Base-by-base conservation (phyloP, 1,284 basidiomycete genomes). In the Sporisorium iseilematis-ciliati region DNA sequence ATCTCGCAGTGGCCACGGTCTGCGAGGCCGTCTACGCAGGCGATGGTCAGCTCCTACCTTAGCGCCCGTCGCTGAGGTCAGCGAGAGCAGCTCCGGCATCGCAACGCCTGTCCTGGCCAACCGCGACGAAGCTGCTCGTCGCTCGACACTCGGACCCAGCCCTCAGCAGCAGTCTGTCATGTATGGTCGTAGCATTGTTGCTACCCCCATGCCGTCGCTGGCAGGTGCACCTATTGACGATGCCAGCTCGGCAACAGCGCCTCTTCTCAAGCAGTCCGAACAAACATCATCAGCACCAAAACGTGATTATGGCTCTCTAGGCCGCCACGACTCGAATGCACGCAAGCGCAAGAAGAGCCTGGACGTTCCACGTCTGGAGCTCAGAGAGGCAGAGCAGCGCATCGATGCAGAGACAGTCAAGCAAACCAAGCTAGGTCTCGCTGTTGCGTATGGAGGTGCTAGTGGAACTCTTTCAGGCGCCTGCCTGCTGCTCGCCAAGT, bases 381-480 rank as follows among this genome's bases (percentile, higher is more conserved):
- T 71, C 7, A 35, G 67, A 6, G 57, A 67, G 41, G 57, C 53
- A 2, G 67, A 69, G 33, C 57, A 68, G 33, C 56, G 68, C 12
- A 57, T 76, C 49, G 62, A 72, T 20, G 62, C 65, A 14, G 74
- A 76, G 43, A 69, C 68, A 2, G 51, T 76, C 38, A 57, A 57
- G 21, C 57, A 67, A 42, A 91, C 90, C 2, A 89, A 90, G 8
- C 86, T 93, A 1, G 87, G 92, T 49, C 87, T 95, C 23, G 92
- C 94, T 2, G 89, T 96, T 43, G 93, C 93, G 0, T 98, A 94
- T 84, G 92, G 94, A 10, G 93, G 93, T 1, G 90, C 91, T 46
- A 94, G 92, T 2, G 95, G 95, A 0, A 94, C 94, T n/a, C 88
- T 97, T 18, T 94, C 92, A 0, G 95, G 95, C 29, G 92, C 97